Evolutionary conservation across 352 stramenopile genomes (phyloP).

Genomic region (Bremia lactucae): DNA sequence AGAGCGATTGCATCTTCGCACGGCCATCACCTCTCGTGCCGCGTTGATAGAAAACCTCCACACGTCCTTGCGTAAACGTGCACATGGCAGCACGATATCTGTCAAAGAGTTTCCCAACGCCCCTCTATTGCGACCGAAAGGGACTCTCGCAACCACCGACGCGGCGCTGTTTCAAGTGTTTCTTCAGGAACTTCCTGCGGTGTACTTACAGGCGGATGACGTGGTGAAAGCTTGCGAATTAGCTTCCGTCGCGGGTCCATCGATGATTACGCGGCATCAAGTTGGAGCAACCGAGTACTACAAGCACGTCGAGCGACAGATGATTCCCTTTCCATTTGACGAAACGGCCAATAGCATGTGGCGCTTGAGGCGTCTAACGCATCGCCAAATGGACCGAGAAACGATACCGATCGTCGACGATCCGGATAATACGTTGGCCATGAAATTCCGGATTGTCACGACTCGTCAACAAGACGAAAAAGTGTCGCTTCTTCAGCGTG

Average conservation of each 20-base stretch:
- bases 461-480: slow-evolving; percentile 5
- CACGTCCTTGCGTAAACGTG: slow-evolving; percentile 15
- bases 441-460: slow-evolving; percentile 20
- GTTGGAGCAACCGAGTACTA: slow-evolving; percentile 14
- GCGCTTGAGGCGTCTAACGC: slow-evolving; percentile 11
- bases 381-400: slow-evolving; percentile 18
- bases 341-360: slow-evolving; percentile 15
- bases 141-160: slow-evolving; percentile 17
- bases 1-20: slow-evolving; percentile 13
- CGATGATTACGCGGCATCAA: slow-evolving; percentile 7
- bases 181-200: slow-evolving; percentile 16
- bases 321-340: slow-evolving; percentile 23
- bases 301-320: slow-evolving; percentile 10
- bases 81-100: slow-evolving; percentile 5
- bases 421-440: slow-evolving; percentile 14
- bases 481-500: slow-evolving; percentile 13
- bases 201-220: slow-evolving; percentile 16
- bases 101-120: slow-evolving; percentile 1
- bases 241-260: not conserved
- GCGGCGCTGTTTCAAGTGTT: slow-evolving; percentile 25
- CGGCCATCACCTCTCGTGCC: slow-evolving; percentile 17
- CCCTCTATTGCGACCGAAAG: slow-evolving; percentile 10
- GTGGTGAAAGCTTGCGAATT: slow-evolving; percentile 11
- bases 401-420: slow-evolving; percentile 6
- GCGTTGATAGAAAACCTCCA: slow-evolving; percentile 20